Evolutionary conservation across 2,329 filamentous ascomycete genomes (phyloP).

Genomic region (Ophiostoma populinum): DNA sequence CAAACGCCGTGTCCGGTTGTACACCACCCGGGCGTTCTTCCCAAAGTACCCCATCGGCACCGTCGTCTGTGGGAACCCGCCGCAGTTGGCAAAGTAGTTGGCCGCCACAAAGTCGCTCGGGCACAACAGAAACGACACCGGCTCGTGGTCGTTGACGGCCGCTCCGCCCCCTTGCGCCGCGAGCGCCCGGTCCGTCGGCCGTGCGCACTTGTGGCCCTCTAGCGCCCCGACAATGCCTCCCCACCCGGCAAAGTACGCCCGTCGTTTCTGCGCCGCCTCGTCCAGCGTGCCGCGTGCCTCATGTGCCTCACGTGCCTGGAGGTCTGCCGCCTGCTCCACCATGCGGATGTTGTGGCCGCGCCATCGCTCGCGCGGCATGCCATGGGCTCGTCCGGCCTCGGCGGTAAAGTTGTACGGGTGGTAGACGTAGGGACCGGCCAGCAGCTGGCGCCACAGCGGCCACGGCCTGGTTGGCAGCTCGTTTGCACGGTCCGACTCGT

Average conservation of each 20-base stretch:
- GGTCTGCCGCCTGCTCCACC: background rate
- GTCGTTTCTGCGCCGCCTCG: background rate
- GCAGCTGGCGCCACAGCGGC: no score
- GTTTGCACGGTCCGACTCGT: no score
- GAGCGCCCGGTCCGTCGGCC: no score
- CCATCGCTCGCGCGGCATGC: background rate
- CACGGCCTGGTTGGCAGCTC: no score
- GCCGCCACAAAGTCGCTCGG: slow-evolving; percentile 35
- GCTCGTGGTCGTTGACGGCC: slow-evolving; percentile 18
- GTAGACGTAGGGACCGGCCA: no score
- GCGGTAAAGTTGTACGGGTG: slow-evolving; percentile 37
- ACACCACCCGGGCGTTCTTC: slow-evolving; percentile 25
- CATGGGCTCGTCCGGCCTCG: slow-evolving; percentile 25
- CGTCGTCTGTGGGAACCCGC: slow-evolving; percentile 43
- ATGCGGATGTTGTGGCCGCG: slow-evolving; percentile 9
- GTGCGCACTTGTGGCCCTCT: slow-evolving; percentile 4
- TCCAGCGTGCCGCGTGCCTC: no score
- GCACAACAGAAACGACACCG: slow-evolving; percentile 42
- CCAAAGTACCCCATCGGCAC: slow-evolving; percentile 46
- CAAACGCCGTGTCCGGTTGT: slow-evolving; percentile 27
- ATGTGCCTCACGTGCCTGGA: slow-evolving; percentile 22
- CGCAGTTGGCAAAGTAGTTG: slow-evolving; percentile 36
- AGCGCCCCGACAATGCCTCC: slow-evolving; percentile 38
- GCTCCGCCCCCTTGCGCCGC: slow-evolving; percentile 18
- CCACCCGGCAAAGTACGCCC: slow-evolving; percentile 27